Base-by-base conservation (phyloP, 768 basidiomycete genomes). In the Mycena belliarum region DNA sequence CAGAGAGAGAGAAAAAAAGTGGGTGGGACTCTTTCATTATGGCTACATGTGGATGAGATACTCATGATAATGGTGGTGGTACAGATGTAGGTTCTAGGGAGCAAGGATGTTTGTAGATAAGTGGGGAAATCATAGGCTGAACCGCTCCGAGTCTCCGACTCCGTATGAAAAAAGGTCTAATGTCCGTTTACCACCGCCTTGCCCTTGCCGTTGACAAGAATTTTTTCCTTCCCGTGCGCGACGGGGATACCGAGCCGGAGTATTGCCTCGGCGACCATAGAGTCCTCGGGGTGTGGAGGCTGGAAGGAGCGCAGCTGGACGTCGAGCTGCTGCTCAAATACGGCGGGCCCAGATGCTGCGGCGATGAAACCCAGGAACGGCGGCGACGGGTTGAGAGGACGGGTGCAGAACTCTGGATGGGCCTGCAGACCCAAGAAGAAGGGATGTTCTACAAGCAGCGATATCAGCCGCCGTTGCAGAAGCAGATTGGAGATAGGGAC, bases 371-470 rank as follows among this genome's bases (percentile, higher is more conserved):
- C 97, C 51, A 99, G 87, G 86, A 98, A 98, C 0, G 95, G 89
- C 0, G 97, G 97, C 0, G 94, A 97, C 2, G 97, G 97, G 75
- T 99, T 98, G 41, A 99, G 79, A 2, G 97, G 97, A 26, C 97
- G 87, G 23, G 97, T 95, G 78, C 96, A 98, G 76, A 99, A 95
- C 73, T 99, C 97, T 0, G 97, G 97, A 68, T 99, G 97, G 1
- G 97, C 93, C 76, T 99, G 97, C 42, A 99, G 79, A 23, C 86
- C 97, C 42, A 96, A 76, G 69, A 95, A 98, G 79, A 85, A 99
- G 2, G 94, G 92, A 73, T 99, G 97, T 64, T 91, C 95, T 93
- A 54, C 6, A 45, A 37, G 35, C 52, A n/a, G 29, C 35, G 49
- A 47, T 50, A 37, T n/a, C n/a, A n/a, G 53, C 23, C 37, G 15